Evolutionary conservation across 768 basidiomycete genomes (phyloP).

Genomic region (Leccinellum albellum): DNA sequence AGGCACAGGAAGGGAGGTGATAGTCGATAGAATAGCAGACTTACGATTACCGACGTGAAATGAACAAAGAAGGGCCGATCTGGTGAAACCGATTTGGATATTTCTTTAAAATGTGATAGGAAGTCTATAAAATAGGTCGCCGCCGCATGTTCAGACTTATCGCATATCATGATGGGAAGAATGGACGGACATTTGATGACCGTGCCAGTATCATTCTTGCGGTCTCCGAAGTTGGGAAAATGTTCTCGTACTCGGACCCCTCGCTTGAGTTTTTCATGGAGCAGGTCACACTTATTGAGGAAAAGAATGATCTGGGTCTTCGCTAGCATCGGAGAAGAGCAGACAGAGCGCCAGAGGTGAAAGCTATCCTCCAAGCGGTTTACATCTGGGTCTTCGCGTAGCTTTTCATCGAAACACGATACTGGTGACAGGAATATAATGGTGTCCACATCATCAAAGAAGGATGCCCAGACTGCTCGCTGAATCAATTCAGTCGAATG

Average conservation of each 20-base stretch:
- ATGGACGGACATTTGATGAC: constrained; percentile 62
- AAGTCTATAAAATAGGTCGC: constrained; percentile 49
- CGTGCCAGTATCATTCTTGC: constrained; percentile 64
- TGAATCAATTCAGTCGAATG: constrained; percentile 25
- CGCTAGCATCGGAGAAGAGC: constrained; percentile 59
- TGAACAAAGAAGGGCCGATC: constrained; percentile 67
- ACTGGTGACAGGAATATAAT: constrained; percentile 77
- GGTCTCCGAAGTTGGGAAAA: constrained; percentile 70
- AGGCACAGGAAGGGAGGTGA: constrained; percentile 5
- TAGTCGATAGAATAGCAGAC: constrained; percentile 26
- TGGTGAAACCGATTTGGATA: constrained; percentile 58
- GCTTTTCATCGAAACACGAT: constrained; percentile 77
- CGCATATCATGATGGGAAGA: background rate
- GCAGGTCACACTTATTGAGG: constrained; percentile 69
- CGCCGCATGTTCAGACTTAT: constrained; percentile 9
- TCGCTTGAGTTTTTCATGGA: constrained; percentile 66
- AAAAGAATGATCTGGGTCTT: constrained; percentile 51
- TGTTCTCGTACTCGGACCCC: constrained; percentile 64
- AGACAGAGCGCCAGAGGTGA: constrained; percentile 73
- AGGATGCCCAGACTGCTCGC: constrained; percentile 76
- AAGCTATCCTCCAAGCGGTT: constrained; percentile 78
- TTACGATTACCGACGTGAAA: constrained; percentile 73
- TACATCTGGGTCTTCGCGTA: constrained; percentile 64
- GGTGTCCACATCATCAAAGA: constrained; percentile 78
- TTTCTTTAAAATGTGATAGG: constrained; percentile 76